Evolutionary conservation across 441 rosid species (phyloP).

Genomic region (Erodium trifolium): DNA sequence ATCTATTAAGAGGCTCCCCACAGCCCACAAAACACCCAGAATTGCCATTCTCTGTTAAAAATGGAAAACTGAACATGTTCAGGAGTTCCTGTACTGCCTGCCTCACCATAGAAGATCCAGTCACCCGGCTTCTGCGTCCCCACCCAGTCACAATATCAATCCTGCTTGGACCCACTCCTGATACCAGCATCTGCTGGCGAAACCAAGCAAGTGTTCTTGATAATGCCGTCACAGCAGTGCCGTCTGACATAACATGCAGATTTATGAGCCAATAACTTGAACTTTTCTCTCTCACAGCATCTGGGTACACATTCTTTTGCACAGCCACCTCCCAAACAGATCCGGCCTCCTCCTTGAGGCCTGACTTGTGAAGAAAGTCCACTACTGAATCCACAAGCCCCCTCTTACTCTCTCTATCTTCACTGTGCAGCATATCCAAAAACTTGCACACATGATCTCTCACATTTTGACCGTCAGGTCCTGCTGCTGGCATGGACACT

Average conservation of each 20-base stretch:
- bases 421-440: slow-evolving; percentile 78
- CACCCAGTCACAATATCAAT: slow-evolving; percentile 93
- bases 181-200: slow-evolving; percentile 52
- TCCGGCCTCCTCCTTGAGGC: slow-evolving; percentile 85
- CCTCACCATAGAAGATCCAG: slow-evolving; percentile 72
- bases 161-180: slow-evolving; percentile 58
- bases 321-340: slow-evolving; percentile 89
- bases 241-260: slow-evolving; percentile 92
- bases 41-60: slow-evolving; percentile 67
- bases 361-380: slow-evolving; percentile 85
- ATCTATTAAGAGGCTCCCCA: slow-evolving; percentile 60
- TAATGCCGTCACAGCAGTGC: slow-evolving; percentile 73
- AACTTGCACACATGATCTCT: slow-evolving; percentile 58
- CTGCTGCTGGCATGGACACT: slow-evolving; percentile 60
- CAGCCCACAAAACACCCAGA: slow-evolving; percentile 82
- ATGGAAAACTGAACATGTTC: slow-evolving; percentile 67
- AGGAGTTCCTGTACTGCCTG: slow-evolving; percentile 73
- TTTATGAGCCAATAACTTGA: slow-evolving; percentile 82
- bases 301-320: slow-evolving; percentile 72
- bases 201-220: slow-evolving; percentile 86
- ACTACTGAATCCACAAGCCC: slow-evolving; percentile 80
- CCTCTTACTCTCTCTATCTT: slow-evolving; percentile 91
- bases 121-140: slow-evolving; percentile 86
- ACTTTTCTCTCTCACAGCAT: slow-evolving; percentile 67
- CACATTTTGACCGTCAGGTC: slow-evolving; percentile 84